Percentiles rank a stretch among this genome's conserved stretches.
These are phyloP conservation scores for Metschnikowia drakensbergensis DNA, from an alignment of 805 yeast genomes.

Conservation along the genomic window DNA sequence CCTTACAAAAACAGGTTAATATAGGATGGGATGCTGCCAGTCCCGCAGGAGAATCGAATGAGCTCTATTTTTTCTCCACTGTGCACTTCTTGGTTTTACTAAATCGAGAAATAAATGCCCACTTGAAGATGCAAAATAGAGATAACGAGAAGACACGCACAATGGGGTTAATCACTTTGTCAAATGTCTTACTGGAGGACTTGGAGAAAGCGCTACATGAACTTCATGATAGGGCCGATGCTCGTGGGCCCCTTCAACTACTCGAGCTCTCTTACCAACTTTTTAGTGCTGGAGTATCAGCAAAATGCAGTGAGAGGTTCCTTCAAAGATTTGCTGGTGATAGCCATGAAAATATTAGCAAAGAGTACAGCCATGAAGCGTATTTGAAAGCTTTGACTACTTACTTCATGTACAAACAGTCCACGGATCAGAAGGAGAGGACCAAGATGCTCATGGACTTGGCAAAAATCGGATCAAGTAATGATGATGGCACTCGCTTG, in stretches of 20 bases:
- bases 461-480: not conserved
- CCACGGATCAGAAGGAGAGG: conserved; percentile 7
- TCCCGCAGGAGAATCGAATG: conserved; percentile 22
- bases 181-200: not conserved
- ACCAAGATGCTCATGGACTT: conserved; percentile 1
- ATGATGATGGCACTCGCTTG: conserved; percentile 4
- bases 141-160: not conserved
- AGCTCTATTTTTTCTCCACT: conserved; percentile 27
- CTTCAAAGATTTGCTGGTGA: not conserved
- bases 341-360: not conserved
- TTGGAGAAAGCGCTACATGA: not conserved
- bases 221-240: not conserved
- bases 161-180: not conserved
- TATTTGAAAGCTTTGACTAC: conserved; percentile 5
- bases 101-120: not conserved
- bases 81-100: conserved; percentile 25
- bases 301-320: not conserved
- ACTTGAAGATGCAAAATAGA: not conserved
- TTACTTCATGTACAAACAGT: conserved; percentile 6
- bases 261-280: not conserved
- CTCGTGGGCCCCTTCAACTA: not conserved
- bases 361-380: not conserved
- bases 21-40: conserved; percentile 23
- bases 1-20: conserved; percentile 17
- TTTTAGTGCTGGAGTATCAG: not conserved